A percentile compares a stretch with the other conserved stretches of the same genome.
Conservation (phyloP, 169 alveolate species). For the Eimeria tenella region DNA sequence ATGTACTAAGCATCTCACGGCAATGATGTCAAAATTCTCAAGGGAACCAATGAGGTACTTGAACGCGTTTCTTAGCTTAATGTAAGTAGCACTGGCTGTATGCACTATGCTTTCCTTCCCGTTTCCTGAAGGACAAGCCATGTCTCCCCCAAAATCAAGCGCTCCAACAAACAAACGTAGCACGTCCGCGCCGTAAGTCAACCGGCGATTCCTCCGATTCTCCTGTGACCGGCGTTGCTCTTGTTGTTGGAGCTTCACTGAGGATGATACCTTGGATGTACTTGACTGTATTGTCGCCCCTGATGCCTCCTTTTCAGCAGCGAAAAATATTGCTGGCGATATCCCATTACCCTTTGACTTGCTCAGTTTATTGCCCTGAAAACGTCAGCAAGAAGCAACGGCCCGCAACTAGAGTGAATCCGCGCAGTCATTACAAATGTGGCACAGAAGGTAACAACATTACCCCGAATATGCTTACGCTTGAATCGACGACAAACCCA, state of each 20-base stretch:
- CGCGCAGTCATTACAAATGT: not conserved
- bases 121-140: constrained; percentile 62
- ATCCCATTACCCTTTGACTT: constrained; percentile 96
- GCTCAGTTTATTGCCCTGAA: constrained; percentile 95
- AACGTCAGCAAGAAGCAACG: not conserved
- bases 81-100: constrained; percentile 71
- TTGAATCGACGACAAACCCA: constrained; percentile 94
- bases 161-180: constrained; percentile 71
- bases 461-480: not conserved
- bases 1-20: not conserved
- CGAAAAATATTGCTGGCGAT: constrained; percentile 82
- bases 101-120: constrained; percentile 28
- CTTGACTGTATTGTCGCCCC: not conserved
- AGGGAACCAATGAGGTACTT: constrained; percentile 75
- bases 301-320: constrained; percentile 34
- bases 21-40: constrained; percentile 48
- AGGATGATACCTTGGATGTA: no score
- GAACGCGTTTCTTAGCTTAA: constrained; percentile 53
- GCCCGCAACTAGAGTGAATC: not conserved
- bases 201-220: constrained; percentile 17
- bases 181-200: constrained; percentile 78
- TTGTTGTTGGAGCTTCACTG: constrained; percentile 14
- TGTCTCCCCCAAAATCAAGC: constrained; percentile 59
- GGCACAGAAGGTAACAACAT: not conserved
- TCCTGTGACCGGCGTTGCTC: not conserved